Percentiles rank a stretch among this genome's conserved stretches.
These are phyloP conservation scores for Aspergillus sp. DNA, from an alignment of 2,329 filamentous ascomycete species.

Conservation along the genomic window DNA sequence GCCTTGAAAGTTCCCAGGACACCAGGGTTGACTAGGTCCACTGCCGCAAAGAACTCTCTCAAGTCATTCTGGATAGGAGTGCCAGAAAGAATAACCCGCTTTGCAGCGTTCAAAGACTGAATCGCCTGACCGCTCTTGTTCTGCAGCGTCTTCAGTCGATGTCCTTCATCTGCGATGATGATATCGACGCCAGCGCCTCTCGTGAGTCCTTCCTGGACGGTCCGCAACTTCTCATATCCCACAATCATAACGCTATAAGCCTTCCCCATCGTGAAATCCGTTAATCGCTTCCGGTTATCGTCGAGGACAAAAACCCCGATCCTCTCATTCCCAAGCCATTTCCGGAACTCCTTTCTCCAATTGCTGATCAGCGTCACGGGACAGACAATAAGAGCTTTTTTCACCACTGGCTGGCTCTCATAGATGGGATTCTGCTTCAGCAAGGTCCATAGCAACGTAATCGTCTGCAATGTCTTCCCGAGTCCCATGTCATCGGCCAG, in stretches of 20 bases:
- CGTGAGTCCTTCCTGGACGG: conserved; percentile 58
- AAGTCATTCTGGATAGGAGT: conserved; percentile 65
- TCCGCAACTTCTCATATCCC: conserved; percentile 63
- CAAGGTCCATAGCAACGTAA: conserved; percentile 63
- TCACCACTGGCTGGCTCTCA: conserved; percentile 54
- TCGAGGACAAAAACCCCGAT: conserved; percentile 63
- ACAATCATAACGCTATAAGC: conserved; percentile 67
- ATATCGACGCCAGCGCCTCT: conserved; percentile 60
- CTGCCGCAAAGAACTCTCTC: conserved; percentile 60
- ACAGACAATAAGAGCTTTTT: conserved; percentile 66
- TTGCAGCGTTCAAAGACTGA: conserved; percentile 54
- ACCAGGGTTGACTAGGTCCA: conserved; percentile 63
- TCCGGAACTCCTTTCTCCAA: conserved; percentile 66
- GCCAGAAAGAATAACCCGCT: conserved; percentile 58
- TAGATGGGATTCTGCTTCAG: conserved; percentile 64
- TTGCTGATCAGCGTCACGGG: conserved; percentile 66
- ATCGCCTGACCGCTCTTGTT: conserved; percentile 63
- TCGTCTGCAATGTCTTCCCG: conserved; percentile 67
- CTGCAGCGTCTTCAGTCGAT: conserved; percentile 60
- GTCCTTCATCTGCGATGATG: conserved; percentile 63
- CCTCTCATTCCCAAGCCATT: conserved; percentile 65
- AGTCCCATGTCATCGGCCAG: conserved; percentile 71
- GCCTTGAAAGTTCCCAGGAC: conserved; percentile 55
- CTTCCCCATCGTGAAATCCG: conserved; percentile 62
- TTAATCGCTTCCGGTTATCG: conserved; percentile 53